A percentile compares a stretch with the other conserved stretches of the same genome.
Evolutionary conservation across 2,329 filamentous ascomycete species (phyloP).

Genomic region (Aspergillus viridinutans): DNA sequence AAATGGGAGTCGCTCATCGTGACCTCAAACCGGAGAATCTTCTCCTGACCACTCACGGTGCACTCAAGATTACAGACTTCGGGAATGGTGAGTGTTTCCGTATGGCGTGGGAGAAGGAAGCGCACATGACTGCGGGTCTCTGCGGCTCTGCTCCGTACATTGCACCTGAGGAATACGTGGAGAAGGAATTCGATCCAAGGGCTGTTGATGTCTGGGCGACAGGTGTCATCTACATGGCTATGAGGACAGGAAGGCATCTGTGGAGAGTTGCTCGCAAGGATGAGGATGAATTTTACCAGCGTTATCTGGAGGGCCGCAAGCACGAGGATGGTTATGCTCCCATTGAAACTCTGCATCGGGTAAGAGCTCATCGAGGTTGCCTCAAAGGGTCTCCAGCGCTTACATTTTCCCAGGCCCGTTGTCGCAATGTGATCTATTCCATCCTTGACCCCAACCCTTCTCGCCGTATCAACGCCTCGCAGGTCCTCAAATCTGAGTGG

Average conservation of each 20-base stretch:
- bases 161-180: slow-evolving; percentile 90
- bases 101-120: slow-evolving; percentile 98
- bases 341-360: slow-evolving; percentile 90
- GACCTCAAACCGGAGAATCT: slow-evolving; percentile 97
- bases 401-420: slow-evolving; percentile 66
- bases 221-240: slow-evolving; percentile 99
- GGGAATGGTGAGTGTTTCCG: slow-evolving; percentile 98
- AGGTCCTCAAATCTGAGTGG: slow-evolving; percentile 98
- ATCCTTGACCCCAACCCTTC: slow-evolving; percentile 92
- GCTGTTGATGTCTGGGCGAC: slow-evolving; percentile 99
- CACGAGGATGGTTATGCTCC: slow-evolving; percentile 95
- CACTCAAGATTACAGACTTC: slow-evolving; percentile 96
- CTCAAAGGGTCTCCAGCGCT: slow-evolving; percentile 8
- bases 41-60: slow-evolving; percentile 84
- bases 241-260: slow-evolving; percentile 91
- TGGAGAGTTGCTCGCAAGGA: slow-evolving; percentile 97
- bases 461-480: slow-evolving; percentile 88
- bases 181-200: slow-evolving; percentile 92
- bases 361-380: slow-evolving; percentile 50
- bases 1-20: slow-evolving; percentile 97
- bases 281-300: slow-evolving; percentile 94
- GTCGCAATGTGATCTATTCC: slow-evolving; percentile 97
- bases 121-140: slow-evolving; percentile 95
- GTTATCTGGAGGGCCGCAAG: slow-evolving; percentile 86
- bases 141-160: slow-evolving; percentile 98